Evolutionary conservation across 345 rosid genomes (phyloP), one percentile per base, ranked within the genome.

Genomic region (Isatis tinctoria): DNA sequence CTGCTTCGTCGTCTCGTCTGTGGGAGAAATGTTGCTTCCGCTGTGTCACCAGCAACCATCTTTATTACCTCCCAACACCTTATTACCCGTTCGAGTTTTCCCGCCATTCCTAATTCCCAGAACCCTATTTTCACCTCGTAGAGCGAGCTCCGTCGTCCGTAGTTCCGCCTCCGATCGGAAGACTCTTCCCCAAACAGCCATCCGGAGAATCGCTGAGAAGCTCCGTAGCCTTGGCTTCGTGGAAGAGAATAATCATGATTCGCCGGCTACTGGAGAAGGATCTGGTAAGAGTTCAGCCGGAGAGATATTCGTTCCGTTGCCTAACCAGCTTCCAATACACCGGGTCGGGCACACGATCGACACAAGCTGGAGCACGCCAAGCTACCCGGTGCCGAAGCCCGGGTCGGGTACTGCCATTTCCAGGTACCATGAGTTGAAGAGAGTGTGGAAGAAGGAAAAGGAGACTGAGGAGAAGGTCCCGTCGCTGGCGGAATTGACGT

Each of bases 341-440:
- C 85, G 97, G 41, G 93, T 94, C 64, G 98, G 98, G 2, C 95
- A 94, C 74, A 91, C 95, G n/a, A 73, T 94, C 17, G 98, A 94
- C 77, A 66, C 90, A 30, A 94, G 95, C 90, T 94, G 98, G 98
- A 88, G 91, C 82, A 83, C 93, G 26, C 97, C 98, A 4, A 87
- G 88, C 77, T 88, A 85, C 53, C 97, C 98, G 1, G 90, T 90
- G 6, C 93, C 96, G 7, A 79, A 62, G 2, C 97, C 97, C 14
- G 96, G 97, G 22, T 83, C 97, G 3, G 92, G 93, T 20, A 77
- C 82, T 43, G 85, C 87, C 20, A 83, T 93, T 4, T 80, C 71
- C 24, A 80, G 93, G 89, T 84, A 82, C 49, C 78, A 83, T 65
- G 85, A 84, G 78, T 10, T 87, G 85, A 87, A 80, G 66, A 61